Evolutionary conservation across 2,329 filamentous ascomycete species (phyloP), one percentile per base, ranked within the genome.

Genomic region (Pestalotiopsis sp.): DNA sequence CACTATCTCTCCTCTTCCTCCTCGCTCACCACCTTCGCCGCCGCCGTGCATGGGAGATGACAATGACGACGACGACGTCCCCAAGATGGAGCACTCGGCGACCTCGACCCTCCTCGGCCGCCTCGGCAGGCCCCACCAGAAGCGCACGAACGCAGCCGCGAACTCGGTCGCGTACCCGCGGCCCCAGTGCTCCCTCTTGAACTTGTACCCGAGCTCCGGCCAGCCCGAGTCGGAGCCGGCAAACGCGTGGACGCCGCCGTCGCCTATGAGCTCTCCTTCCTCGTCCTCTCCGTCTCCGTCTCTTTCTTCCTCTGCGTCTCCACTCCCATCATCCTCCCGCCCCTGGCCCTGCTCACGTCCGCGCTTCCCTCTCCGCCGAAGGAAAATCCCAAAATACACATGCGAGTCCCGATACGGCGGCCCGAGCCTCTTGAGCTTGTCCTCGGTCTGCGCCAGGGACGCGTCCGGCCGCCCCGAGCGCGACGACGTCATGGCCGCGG

Each of bases 181-280:
- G 45, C 68, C 64, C 68, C 68, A 69, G 49, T 63, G 23, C 52
- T 66, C 64, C 23, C 31, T n/a, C 36, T 63, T 61, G 64, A 69
- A 66, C 49, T 69, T 69, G 57, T 69, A 69, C 14, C 68, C 68
- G 49, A 69, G 41, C 38, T 69, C 68, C 6, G 68, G 68, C 68
- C 68, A 69, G 2, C 68, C 68, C 11, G 31, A 52, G 41, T 68
- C 58, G 14, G 62, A 59, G 17, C 52, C 49, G 7, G 36, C 60
- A 17, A 70, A 52, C 60, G 62, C 49, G 45, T 70, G 69, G 38
- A 70, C 67, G 31, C 69, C 69, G 23, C 69, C 69, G 75, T 81
- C 88, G 78, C 76, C 85, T 70, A 77, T 86, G 77, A 75, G 85
- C 82, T 78, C 84, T 72, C 80, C 84, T 73, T 80, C 71, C 70